Conservation (phyloP, 768 basidiomycete species). For the Boletus rex-veris region DNA sequence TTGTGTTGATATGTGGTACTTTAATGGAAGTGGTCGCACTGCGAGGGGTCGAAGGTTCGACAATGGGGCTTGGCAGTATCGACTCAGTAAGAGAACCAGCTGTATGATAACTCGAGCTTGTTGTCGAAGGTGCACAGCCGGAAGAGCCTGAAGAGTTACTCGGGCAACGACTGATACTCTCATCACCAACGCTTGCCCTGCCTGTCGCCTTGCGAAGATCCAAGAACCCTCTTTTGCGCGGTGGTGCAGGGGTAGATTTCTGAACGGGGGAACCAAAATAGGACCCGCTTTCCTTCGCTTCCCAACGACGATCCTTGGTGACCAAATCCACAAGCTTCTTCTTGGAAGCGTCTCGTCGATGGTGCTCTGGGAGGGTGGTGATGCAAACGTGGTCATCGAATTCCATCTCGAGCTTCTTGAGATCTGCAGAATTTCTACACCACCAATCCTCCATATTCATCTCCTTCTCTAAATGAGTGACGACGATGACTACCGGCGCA, state of each 20-base stretch:
- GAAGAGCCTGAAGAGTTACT: not conserved
- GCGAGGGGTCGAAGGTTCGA: conserved; percentile 12
- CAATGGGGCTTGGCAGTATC: not conserved
- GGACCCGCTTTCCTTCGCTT: not conserved
- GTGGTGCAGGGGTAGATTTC: not conserved
- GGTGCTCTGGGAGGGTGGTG: conserved; percentile 23
- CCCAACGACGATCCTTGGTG: conserved; percentile 8
- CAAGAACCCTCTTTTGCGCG: not conserved
- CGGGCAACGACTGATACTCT: not conserved
- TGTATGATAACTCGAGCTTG: conserved; percentile 6
- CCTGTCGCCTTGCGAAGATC: not conserved
- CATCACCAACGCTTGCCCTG: not conserved
- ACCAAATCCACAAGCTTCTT: conserved; percentile 15
- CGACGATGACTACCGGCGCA: conserved; percentile 37
- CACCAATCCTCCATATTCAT: conserved; percentile 31
- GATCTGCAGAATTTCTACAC: conserved; percentile 24
- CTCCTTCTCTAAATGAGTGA: conserved; percentile 35
- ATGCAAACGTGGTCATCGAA: conserved; percentile 40
- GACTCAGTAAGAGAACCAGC: conserved; percentile 9
- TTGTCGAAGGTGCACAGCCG: not conserved
- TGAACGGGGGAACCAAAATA: conserved; percentile 12
- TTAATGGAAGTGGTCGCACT: not conserved
- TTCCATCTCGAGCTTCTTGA: conserved; percentile 27
- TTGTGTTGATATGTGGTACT: not conserved
- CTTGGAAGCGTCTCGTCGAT: conserved; percentile 4